Evolutionary conservation across 768 basidiomycete genomes (phyloP).

Genomic region (Hypholoma sublateritium): DNA sequence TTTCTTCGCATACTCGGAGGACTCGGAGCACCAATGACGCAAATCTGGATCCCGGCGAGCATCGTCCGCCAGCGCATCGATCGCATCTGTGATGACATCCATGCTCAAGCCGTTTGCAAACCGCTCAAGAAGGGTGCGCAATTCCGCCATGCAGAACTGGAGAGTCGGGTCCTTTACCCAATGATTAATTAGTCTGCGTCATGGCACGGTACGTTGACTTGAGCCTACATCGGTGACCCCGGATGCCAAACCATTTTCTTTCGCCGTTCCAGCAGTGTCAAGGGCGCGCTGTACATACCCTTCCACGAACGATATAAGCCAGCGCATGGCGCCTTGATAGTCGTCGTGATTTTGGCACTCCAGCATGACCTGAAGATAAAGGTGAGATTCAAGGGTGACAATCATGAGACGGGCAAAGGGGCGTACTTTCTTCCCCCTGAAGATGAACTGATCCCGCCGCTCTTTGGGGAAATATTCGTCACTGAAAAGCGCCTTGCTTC

Average conservation of each 20-base stretch:
- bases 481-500: conserved; percentile 63
- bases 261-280: not conserved
- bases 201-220: too few species aligned
- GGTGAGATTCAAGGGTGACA: not conserved
- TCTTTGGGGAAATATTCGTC: conserved; percentile 92
- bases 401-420: not conserved
- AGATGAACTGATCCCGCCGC: conserved; percentile 90
- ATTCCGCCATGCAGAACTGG: conserved; percentile 54
- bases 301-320: conserved; percentile 65
- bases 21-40: conserved; percentile 64
- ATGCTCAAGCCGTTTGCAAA: conserved; percentile 80
- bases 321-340: conserved; percentile 80
- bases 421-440: conserved; percentile 83
- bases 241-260: too few species aligned
- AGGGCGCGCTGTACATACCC: conserved; percentile 45
- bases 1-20: conserved; percentile 67
- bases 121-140: conserved; percentile 84
- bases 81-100: conserved; percentile 65
- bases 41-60: conserved; percentile 74
- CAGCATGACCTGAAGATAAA: conserved; percentile 60
- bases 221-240: too few species aligned
- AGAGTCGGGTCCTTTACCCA: conserved; percentile 51
- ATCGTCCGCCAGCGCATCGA: conserved; percentile 72
- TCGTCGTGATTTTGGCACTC: conserved; percentile 93
- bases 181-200: not conserved